A percentile compares a stretch with the other conserved stretches of the same genome.
These are phyloP conservation scores for Aspergillus vadensis DNA, from an alignment of 2,329 filamentous ascomycete species.

Conservation along the genomic window DNA sequence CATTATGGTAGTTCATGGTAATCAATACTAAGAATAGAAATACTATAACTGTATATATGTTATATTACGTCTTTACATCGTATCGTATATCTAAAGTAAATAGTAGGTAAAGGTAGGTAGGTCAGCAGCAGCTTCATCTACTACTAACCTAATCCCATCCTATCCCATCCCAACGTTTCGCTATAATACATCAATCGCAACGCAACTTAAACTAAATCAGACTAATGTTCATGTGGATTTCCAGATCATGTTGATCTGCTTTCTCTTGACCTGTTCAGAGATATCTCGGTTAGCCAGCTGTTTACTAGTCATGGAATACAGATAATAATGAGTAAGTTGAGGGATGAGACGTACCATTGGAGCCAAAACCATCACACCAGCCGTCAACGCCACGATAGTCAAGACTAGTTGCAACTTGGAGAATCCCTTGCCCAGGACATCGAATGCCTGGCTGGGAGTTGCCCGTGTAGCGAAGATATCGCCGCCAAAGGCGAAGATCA, in stretches of 20 bases:
- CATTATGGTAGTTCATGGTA: too few relatives aligned
- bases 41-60: background rate
- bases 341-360: constrained; percentile 70
- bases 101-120: background rate
- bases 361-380: constrained; percentile 74
- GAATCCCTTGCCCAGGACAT: constrained; percentile 90
- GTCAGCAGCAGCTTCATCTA: background rate
- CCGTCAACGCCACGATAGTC: constrained; percentile 78
- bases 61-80: constrained; percentile 2
- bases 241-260: constrained; percentile 51
- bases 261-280: constrained; percentile 48
- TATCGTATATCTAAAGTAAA: background rate
- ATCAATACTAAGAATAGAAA: background rate
- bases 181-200: background rate
- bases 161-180: background rate
- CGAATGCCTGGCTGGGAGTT: constrained; percentile 86
- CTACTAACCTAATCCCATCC: background rate
- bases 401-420: constrained; percentile 82
- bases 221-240: constrained; percentile 7
- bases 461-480: constrained; percentile 87
- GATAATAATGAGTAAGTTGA: background rate
- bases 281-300: background rate
- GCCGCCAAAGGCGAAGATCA: constrained; percentile 81
- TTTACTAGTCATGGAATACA: too few relatives aligned
- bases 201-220: background rate